Base-by-base conservation (phyloP, 1,139 yeast species). In the Entelexis paramagnoliae region DNA sequence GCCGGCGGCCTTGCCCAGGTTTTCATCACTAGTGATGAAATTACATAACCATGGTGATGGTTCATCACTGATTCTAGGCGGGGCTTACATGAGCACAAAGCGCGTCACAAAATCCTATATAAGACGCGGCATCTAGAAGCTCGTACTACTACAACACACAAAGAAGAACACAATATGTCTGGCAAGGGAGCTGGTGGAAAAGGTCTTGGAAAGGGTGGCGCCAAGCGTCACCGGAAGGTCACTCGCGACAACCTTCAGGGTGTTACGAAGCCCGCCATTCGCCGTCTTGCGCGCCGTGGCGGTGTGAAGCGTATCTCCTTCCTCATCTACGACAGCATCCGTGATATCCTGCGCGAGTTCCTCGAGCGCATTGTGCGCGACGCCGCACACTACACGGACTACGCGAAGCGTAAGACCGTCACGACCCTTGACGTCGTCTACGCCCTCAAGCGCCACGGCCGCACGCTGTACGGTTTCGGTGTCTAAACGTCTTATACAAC, bases 281-380 rank as follows among this genome's bases (percentile, higher is more conserved):
- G 98, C 79, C 89, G 98, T 85, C 83, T 91, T 69, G 98, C 98
- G 58, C 89, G 98, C 83, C 88, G 98, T 86, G 98, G 98, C 78
- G 98, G 98, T 86, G 98, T 91, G 70, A 91, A 91, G 83, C 96
- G 97, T 84, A 91, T 91, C 68, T 89, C 97, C 62, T 97, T 96
- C 70, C 79, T 89, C 72, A 89, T 91, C 73, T 91, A 91, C 79
- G 97, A 91, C 77, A 96, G 89, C 79, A 96, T 93, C 68, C 87
- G 98, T 78, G 91, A 85, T 63, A 97, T 91, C 65, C 80, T 91
- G 65, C 89, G 89, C 78, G 79, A 95, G 58, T 91, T 89, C 84
- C 81, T 91, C 70, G 96, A 88, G 76, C 83, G 85, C 70, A 96
- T 89, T 66, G 91, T 91, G 75, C 87, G 96, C 78, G 97, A 91